Evolutionary conservation across 2,329 filamentous ascomycete species (phyloP).

Genomic region (Aspergillus bombycis): DNA sequence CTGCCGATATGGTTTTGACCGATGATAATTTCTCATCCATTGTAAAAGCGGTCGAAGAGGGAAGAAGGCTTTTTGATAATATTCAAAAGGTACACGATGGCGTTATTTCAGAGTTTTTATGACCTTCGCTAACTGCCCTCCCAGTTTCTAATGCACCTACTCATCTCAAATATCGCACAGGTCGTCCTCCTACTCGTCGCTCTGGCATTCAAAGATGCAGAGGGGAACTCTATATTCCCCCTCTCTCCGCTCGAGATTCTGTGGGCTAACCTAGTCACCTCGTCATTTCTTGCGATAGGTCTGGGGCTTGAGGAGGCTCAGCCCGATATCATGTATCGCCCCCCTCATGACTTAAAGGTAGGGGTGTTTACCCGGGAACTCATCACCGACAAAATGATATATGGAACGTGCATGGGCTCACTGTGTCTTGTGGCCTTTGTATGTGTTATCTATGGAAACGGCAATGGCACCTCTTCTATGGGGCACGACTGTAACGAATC

Average conservation of each 20-base stretch:
- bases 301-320: constrained; percentile 77
- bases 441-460: constrained; percentile 42
- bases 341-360: constrained; percentile 65
- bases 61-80: constrained; percentile 83
- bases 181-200: constrained; percentile 80
- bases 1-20: constrained; percentile 62
- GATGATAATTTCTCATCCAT: constrained; percentile 90
- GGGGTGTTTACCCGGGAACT: constrained; percentile 47
- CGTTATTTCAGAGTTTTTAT: accelerated
- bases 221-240: constrained; percentile 77
- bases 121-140: constrained; percentile 33
- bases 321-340: constrained; percentile 75
- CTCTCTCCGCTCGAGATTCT: constrained; percentile 83
- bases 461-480: constrained; percentile 50
- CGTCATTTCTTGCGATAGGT: constrained; percentile 82
- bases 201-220: constrained; percentile 74
- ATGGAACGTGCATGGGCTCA: constrained; percentile 51
- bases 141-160: constrained; percentile 73
- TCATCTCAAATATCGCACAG: constrained; percentile 81
- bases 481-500: constrained; percentile 58
- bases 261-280: constrained; percentile 92
- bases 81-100: constrained; percentile 66
- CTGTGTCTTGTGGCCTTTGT: constrained; percentile 46
- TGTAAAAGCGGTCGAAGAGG: constrained; percentile 79
- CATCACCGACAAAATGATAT: constrained; percentile 46